Evolutionary conservation across 495 filamentous ascomycete genomes (phyloP).

Genomic region (Penicillium simplicissimum): DNA sequence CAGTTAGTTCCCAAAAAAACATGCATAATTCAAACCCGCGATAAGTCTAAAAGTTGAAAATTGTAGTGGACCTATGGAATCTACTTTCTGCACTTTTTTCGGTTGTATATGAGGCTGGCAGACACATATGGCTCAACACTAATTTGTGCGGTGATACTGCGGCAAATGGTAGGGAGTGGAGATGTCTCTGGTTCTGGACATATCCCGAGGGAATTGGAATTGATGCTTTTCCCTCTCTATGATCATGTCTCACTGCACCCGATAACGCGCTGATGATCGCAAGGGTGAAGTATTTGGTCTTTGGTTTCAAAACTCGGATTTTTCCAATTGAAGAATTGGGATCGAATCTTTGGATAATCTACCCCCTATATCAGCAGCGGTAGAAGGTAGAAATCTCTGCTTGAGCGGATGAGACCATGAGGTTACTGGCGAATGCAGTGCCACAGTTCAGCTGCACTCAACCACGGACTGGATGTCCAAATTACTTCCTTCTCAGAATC

Average conservation of each 20-base stretch:
- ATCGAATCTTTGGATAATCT: not conserved
- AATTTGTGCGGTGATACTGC: slow-evolving; percentile 1
- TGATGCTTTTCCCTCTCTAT: not conserved
- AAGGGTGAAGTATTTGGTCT: not conserved
- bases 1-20: not conserved
- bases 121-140: not conserved
- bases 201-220: not conserved
- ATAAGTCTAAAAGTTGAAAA: not conserved
- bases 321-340: not conserved
- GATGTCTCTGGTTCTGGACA: not conserved
- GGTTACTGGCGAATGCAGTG: not conserved
- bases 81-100: not conserved
- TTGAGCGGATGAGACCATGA: not conserved
- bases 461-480: not conserved
- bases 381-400: not conserved
- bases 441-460: not conserved
- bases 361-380: not conserved
- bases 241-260: not conserved
- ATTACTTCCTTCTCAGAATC: not conserved
- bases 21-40: not conserved
- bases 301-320: not conserved
- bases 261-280: not conserved
- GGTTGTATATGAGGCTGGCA: not conserved
- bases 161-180: not conserved
- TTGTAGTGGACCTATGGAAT: not conserved